Percentiles rank a stretch among this genome's conserved stretches.
phyloP scores from a whole-genome alignment of 306 rosid genomes.

The Prunus armeniaca region DNA sequence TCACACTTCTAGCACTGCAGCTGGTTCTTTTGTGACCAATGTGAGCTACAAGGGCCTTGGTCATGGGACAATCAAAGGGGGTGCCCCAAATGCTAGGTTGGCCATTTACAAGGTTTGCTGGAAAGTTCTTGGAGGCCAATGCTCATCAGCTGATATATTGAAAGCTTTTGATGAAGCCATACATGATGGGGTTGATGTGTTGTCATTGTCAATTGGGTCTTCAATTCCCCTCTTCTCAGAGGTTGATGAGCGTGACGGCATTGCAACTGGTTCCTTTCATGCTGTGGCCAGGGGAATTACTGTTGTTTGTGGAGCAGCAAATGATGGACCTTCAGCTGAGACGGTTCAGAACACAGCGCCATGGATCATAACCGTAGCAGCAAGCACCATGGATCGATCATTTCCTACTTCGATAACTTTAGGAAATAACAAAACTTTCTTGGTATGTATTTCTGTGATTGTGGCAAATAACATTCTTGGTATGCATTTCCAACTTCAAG shows the following conservation, averaged over 20 bases:
- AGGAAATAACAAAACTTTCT: constrained; percentile 40
- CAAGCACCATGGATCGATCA: constrained; percentile 39
- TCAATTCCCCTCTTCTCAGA: constrained; percentile 38
- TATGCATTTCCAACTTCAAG: neutral
- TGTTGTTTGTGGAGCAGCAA: constrained; percentile 38
- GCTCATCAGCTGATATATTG: constrained; percentile 46
- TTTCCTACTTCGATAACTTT: constrained; percentile 43
- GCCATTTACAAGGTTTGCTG: constrained; percentile 63
- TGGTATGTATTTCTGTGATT: constrained; percentile 21
- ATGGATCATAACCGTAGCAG: constrained; percentile 44
- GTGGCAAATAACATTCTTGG: neutral
- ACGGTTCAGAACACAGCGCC: constrained; percentile 39
- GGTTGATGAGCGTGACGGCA: constrained; percentile 33
- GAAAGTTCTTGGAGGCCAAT: constrained; percentile 38
- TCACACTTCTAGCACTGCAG: constrained; percentile 46
- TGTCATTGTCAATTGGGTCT: constrained; percentile 43
- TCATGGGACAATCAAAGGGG: constrained; percentile 42
- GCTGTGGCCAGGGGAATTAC: constrained; percentile 47
- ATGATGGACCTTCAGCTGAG: constrained; percentile 38
- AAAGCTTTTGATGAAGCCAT: constrained; percentile 51
- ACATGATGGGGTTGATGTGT: constrained; percentile 50
- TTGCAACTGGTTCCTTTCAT: constrained; percentile 44
- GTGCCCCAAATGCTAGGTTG: constrained; percentile 46
- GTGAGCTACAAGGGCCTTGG: constrained; percentile 51
- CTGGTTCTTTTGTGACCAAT: constrained; percentile 34